Percentiles rank a stretch among this genome's conserved stretches.
These are phyloP conservation scores for Talaromyces borbonicus DNA, from an alignment of 495 filamentous ascomycete genomes.

Conservation along the genomic window DNA sequence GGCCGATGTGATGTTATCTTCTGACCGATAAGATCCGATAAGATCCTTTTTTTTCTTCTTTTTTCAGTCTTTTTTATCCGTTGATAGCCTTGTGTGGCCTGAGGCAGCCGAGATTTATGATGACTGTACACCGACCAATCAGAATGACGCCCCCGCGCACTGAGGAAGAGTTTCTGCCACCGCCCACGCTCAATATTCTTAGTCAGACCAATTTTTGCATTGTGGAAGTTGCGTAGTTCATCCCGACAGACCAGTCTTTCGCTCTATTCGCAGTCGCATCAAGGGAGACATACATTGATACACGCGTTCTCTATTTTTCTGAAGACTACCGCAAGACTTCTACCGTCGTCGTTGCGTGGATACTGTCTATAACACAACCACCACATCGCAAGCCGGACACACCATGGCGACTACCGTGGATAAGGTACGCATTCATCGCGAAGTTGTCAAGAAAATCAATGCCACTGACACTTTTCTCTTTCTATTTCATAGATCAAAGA, in stretches of 20 bases:
- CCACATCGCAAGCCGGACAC: constrained; percentile 18
- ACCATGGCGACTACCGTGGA: constrained; percentile 94
- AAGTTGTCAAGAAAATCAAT: too few species aligned
- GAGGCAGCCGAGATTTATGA: constrained; percentile 9
- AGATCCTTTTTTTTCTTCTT: too few species aligned
- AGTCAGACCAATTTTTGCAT: background rate
- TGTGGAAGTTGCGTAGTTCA: background rate
- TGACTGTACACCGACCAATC: constrained; percentile 8
- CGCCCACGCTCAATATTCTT: background rate
- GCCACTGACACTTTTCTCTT: constrained; percentile 8
- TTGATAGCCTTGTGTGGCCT: constrained; percentile 11
- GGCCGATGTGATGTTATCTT: background rate
- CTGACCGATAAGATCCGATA: background rate
- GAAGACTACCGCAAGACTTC: too few species aligned
- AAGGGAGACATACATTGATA: too few species aligned
- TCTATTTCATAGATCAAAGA: constrained; percentile 72
- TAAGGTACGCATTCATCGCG: constrained; percentile 48
- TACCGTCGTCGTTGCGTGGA: too few species aligned
- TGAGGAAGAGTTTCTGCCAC: constrained; percentile 3
- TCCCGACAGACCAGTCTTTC: too few species aligned
- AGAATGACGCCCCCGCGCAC: too few species aligned
- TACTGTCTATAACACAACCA: too few species aligned
- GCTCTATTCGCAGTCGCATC: too few species aligned
- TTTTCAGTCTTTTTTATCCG: too few species aligned
- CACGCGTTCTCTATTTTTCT: too few species aligned